Percentiles rank a stretch among this genome's conserved stretches.
Conservation (phyloP, 2,329 filamentous ascomycete genomes). For the Colletotrichum plurivorum region DNA sequence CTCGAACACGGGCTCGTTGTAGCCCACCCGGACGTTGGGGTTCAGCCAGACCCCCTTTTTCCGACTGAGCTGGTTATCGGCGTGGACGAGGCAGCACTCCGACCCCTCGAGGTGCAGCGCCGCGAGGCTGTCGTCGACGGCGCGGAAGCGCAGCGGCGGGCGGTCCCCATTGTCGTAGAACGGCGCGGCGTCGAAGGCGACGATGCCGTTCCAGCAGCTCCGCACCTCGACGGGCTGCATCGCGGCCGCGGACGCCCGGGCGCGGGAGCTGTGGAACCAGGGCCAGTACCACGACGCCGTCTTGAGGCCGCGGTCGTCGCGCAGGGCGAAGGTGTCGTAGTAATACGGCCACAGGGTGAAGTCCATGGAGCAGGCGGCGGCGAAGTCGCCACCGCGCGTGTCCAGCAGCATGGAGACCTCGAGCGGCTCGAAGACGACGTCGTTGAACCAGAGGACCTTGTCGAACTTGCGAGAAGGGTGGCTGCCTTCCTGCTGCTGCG, state of each 20-base stretch:
- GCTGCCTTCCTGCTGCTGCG: conserved; percentile 50
- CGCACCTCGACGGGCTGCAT: conserved; percentile 67
- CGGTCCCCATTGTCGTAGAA: conserved; percentile 55
- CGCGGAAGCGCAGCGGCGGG: conserved; percentile 69
- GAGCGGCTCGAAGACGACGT: conserved; percentile 68
- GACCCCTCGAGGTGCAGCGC: conserved; percentile 70
- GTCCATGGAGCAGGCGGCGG: conserved; percentile 73
- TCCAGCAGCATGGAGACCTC: conserved; percentile 68
- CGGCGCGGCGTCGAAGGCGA: conserved; percentile 49
- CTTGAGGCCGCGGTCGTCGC: conserved; percentile 68
- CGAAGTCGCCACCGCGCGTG: conserved; percentile 69
- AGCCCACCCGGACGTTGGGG: conserved; percentile 67
- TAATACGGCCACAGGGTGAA: conserved; percentile 67
- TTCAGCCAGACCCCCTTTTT: conserved; percentile 68
- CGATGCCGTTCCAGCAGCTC: conserved; percentile 75
- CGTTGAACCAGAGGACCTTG: conserved; percentile 72
- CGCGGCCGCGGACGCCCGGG: conserved; percentile 61
- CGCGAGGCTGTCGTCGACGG: conserved; percentile 70
- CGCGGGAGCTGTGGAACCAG: conserved; percentile 65
- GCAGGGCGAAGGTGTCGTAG: conserved; percentile 56
- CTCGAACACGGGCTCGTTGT: conserved; percentile 57
- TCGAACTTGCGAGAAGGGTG: conserved; percentile 59
- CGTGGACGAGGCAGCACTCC: conserved; percentile 74
- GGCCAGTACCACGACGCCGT: conserved; percentile 69
- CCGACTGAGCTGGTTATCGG: conserved; percentile 64